Conservation (phyloP, 2,329 filamentous ascomycete genomes). For the Penicillium frequentans region DNA sequence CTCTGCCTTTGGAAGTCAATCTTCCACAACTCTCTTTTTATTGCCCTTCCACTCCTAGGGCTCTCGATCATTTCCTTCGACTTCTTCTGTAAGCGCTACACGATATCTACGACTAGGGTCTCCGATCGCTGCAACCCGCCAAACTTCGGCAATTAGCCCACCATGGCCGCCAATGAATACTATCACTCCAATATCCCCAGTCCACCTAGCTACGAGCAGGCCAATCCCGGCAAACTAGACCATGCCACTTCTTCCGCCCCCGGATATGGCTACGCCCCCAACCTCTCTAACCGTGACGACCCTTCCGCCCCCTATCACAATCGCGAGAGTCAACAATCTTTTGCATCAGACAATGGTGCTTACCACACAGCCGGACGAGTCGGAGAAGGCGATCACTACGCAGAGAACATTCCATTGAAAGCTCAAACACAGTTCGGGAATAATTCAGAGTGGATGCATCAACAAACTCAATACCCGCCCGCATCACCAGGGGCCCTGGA, state of each 20-base stretch:
- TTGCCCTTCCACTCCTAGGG: not conserved
- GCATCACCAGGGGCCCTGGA: slow-evolving; percentile 52
- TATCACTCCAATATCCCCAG: slow-evolving; percentile 51
- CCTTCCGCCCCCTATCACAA: slow-evolving; percentile 41
- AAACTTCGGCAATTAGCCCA: slow-evolving; percentile 24
- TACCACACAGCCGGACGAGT: slow-evolving; percentile 33
- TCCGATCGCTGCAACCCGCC: slow-evolving; percentile 2
- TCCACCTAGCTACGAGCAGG: slow-evolving; percentile 34
- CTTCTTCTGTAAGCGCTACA: not conserved
- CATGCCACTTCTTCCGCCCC: slow-evolving; percentile 22
- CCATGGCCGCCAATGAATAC: slow-evolving; percentile 67
- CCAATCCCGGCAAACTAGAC: slow-evolving; percentile 34
- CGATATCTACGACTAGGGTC: slow-evolving; percentile 1
- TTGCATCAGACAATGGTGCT: slow-evolving; percentile 34
- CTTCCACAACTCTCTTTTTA: not conserved
- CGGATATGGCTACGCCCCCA: slow-evolving; percentile 19
- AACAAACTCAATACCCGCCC: slow-evolving; percentile 46
- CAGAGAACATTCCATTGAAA: slow-evolving; percentile 45
- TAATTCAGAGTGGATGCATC: slow-evolving; percentile 42
- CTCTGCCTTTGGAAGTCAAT: not conserved
- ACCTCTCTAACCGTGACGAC: slow-evolving; percentile 41
- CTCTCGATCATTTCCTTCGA: not conserved
- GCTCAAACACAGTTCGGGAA: slow-evolving; percentile 36
- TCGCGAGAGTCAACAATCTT: slow-evolving; percentile 39
- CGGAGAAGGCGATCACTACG: slow-evolving; percentile 37